Evolutionary conservation across 2,329 filamentous ascomycete species (phyloP).

Genomic region (Escovopsis sp.): DNA sequence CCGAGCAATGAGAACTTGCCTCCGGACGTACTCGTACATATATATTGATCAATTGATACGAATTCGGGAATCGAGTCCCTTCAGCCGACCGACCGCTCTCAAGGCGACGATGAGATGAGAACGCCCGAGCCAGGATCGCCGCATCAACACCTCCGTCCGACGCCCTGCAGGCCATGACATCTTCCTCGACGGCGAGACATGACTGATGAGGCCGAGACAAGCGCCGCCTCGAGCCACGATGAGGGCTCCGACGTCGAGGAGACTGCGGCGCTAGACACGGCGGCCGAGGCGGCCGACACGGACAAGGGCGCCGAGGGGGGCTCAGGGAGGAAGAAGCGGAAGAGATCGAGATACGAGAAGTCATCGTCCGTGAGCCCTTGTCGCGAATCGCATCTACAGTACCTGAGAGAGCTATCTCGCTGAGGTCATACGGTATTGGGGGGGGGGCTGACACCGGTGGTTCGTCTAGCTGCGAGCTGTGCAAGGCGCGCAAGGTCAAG

Average conservation of each 20-base stretch:
- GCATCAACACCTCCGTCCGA: not conserved
- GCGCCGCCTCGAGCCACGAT: constrained; percentile 21
- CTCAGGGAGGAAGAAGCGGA: constrained; percentile 20
- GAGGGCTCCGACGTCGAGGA: constrained; percentile 25
- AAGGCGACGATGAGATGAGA: too few relatives aligned
- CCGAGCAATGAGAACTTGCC: too few relatives aligned
- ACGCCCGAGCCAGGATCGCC: too few relatives aligned
- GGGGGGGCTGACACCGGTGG: too few relatives aligned
- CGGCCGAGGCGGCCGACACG: constrained; percentile 3
- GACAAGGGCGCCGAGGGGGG: constrained; percentile 12
- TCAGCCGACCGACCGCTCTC: too few relatives aligned
- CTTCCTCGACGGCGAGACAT: constrained; percentile 2
- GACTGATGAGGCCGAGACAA: constrained; percentile 23
- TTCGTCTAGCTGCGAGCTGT: constrained; percentile 30
- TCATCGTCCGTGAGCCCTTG: constrained; percentile 24
- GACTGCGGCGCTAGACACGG: constrained; percentile 3
- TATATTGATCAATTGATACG: too few relatives aligned
- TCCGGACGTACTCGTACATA: too few relatives aligned
- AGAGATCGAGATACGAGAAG: constrained; percentile 27
- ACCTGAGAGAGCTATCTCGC: too few relatives aligned
- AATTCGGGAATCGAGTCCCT: too few relatives aligned
- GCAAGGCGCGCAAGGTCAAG: constrained; percentile 31
- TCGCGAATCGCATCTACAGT: too few relatives aligned
- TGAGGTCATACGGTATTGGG: too few relatives aligned
- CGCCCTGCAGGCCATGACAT: not conserved